Evolutionary conservation across 2,329 filamentous ascomycete genomes (phyloP).

Genomic region (Fusarium globosum): DNA sequence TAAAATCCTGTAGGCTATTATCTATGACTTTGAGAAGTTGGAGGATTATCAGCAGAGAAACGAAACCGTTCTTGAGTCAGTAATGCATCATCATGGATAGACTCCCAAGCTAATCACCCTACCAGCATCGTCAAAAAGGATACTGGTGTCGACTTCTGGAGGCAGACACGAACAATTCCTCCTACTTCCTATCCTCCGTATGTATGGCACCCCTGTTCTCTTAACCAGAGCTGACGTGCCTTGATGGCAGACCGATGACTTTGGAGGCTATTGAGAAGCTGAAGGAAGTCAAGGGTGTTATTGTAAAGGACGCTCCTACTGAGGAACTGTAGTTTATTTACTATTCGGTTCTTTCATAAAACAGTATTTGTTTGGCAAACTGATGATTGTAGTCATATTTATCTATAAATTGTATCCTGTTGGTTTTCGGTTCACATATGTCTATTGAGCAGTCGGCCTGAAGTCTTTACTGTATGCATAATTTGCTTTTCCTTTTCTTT

Average conservation of each 20-base stretch:
- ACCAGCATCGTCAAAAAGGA: constrained; percentile 2
- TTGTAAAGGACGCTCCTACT: background rate
- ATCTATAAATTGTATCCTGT: background rate
- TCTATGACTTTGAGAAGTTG: constrained; percentile 1
- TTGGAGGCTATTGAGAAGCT: constrained; percentile 14
- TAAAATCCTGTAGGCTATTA: background rate
- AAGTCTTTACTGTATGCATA: fast-evolving
- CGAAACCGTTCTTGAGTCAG: background rate
- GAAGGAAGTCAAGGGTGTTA: background rate
- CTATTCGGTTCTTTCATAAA: fast-evolving
- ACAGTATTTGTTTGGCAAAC: fast-evolving
- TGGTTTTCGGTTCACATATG: fast-evolving
- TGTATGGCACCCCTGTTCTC: fast-evolving
- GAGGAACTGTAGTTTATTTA: background rate
- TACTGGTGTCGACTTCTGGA: constrained; percentile 5
- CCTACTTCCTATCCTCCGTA: constrained; percentile 19
- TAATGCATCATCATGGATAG: fast-evolving
- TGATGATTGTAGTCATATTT: background rate
- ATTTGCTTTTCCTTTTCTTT: background rate
- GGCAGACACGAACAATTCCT: constrained; percentile 2
- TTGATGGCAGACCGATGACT: background rate
- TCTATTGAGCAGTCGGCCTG: fast-evolving
- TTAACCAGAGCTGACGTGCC: fast-evolving
- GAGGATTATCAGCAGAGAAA: constrained; percentile 7
- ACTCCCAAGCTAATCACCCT: background rate